A percentile compares a stretch with the other conserved stretches of the same genome.
Evolutionary conservation across 2,329 filamentous ascomycete genomes (phyloP).

Genomic region (Verticillium longisporum): DNA sequence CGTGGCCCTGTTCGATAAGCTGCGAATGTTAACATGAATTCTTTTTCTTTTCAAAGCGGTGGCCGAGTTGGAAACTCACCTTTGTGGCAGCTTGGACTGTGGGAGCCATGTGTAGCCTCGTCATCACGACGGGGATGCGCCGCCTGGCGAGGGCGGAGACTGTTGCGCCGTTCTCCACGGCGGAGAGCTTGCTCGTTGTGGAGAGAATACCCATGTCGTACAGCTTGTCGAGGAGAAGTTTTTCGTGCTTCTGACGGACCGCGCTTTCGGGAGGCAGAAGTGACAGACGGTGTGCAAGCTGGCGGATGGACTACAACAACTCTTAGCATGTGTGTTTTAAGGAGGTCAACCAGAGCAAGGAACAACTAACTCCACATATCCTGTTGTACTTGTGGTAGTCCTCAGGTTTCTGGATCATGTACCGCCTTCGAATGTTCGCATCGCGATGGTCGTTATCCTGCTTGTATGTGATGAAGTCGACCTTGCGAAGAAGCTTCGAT

Average conservation of each 20-base stretch:
- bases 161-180: conserved; percentile 81
- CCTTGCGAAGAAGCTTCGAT: conserved; percentile 86
- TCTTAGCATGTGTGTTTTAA: conserved; percentile 9
- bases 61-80: background rate
- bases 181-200: conserved; percentile 68
- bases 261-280: conserved; percentile 74
- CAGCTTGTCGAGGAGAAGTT: conserved; percentile 82
- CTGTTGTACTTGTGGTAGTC: conserved; percentile 68
- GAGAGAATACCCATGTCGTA: conserved; percentile 86
- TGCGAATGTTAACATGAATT: background rate
- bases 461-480: conserved; percentile 94
- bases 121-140: conserved; percentile 85
- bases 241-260: conserved; percentile 76
- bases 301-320: conserved; percentile 62
- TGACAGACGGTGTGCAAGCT: conserved; percentile 82
- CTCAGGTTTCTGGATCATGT: conserved; percentile 83
- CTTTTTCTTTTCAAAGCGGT: no score
- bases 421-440: conserved; percentile 70
- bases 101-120: conserved; percentile 83
- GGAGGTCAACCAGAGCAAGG: background rate
- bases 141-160: conserved; percentile 84
- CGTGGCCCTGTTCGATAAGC: conserved; percentile 91
- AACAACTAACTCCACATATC: conserved; percentile 56
- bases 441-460: conserved; percentile 82
- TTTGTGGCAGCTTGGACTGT: conserved; percentile 77